phyloP scores from a whole-genome alignment of 768 basidiomycete species.

The Amanita pseudoporphyria region DNA sequence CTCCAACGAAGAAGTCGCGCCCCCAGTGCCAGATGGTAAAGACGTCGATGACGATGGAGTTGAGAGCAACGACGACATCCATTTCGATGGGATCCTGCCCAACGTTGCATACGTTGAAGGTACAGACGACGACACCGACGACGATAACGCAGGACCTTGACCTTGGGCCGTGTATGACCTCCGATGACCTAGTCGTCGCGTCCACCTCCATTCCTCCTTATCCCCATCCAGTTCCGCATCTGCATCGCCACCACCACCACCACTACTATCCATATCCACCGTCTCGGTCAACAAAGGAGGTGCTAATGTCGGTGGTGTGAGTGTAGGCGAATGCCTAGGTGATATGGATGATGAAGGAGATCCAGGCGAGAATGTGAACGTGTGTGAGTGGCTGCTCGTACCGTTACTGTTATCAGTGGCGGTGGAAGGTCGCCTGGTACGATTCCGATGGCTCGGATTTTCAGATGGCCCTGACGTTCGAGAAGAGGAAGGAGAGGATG shows the following conservation, averaged over 20 bases:
- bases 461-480: no score
- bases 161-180: not conserved
- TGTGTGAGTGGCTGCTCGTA: no score
- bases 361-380: slow-evolving; percentile 12
- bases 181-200: no score
- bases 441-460: no score
- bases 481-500: not conserved
- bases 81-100: slow-evolving; percentile 36
- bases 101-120: slow-evolving; percentile 19
- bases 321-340: slow-evolving; percentile 20
- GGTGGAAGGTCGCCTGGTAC: no score
- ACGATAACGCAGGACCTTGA: no score
- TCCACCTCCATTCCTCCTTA: no score
- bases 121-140: no score
- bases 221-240: no score
- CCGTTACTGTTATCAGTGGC: no score
- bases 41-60: slow-evolving; percentile 2
- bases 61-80: slow-evolving; percentile 37
- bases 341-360: slow-evolving; percentile 21
- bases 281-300: slow-evolving; percentile 25
- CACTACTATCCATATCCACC: not conserved
- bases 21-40: slow-evolving; percentile 2
- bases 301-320: slow-evolving; percentile 24
- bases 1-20: slow-evolving; percentile 11
- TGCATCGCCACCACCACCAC: no score